phyloP scores from a whole-genome alignment of 2,329 filamentous ascomycete genomes.

The Shiraia bambusicola region DNA sequence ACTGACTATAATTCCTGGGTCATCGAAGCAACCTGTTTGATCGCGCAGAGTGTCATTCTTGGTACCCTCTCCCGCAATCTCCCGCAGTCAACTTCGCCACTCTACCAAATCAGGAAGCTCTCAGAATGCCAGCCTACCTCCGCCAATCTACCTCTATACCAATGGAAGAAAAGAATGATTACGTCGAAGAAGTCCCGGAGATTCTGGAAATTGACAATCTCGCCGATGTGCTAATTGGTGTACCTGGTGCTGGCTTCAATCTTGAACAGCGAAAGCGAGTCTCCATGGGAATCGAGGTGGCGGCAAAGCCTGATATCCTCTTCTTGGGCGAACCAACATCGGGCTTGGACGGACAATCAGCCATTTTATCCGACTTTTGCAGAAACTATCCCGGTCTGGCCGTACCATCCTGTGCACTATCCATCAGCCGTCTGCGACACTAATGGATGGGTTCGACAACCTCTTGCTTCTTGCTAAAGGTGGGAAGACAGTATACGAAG shows the following conservation, averaged over 20 bases:
- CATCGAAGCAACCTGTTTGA: too few relatives aligned
- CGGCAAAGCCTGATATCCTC: constrained; percentile 62
- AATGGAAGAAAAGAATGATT: constrained; percentile 57
- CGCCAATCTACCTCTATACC: constrained; percentile 57
- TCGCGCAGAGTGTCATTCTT: too few relatives aligned
- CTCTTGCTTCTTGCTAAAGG: constrained; percentile 72
- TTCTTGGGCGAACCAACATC: constrained; percentile 74
- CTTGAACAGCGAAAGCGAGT: constrained; percentile 65
- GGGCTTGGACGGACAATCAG: constrained; percentile 77
- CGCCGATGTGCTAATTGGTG: constrained; percentile 61
- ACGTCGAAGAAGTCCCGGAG: constrained; percentile 60
- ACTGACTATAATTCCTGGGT: constrained; percentile 1
- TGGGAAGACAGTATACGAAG: constrained; percentile 77
- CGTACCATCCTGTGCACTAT: constrained; percentile 85
- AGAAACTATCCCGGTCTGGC: constrained; percentile 80
- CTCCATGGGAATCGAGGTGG: constrained; percentile 57
- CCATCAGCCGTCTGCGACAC: constrained; percentile 66
- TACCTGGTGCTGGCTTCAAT: constrained; percentile 55
- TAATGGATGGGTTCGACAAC: constrained; percentile 81
- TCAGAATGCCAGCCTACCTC: constrained; percentile 60
- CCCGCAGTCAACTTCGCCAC: too few relatives aligned
- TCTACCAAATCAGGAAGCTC: constrained; percentile 46
- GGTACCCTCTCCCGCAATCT: too few relatives aligned
- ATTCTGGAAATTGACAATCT: constrained; percentile 61
- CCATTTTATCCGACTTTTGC: constrained; percentile 80